Conservation (phyloP, 2,329 filamentous ascomycete species). For the Aspergillus phoenicis region DNA sequence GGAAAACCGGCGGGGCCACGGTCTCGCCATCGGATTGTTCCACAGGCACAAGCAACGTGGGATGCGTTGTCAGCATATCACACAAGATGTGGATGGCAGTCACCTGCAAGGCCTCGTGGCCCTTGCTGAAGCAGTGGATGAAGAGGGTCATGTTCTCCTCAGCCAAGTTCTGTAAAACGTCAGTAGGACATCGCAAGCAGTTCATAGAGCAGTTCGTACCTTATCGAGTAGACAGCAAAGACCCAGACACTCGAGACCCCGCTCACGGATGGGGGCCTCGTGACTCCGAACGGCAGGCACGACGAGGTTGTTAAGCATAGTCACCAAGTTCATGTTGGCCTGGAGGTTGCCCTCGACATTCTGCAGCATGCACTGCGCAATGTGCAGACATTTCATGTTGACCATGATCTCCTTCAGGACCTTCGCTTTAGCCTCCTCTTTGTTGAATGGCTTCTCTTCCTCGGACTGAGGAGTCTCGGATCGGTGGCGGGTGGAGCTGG, state of each 20-base stretch:
- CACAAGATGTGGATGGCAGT: constrained; percentile 89
- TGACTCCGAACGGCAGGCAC: constrained; percentile 93
- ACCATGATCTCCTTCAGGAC: constrained; percentile 82
- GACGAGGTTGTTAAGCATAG: constrained; percentile 97
- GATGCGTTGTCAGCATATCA: constrained; percentile 89
- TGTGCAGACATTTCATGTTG: constrained; percentile 97
- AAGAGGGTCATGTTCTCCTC: constrained; percentile 91
- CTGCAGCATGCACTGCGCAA: constrained; percentile 95
- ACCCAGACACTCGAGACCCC: constrained; percentile 84
- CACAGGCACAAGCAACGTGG: constrained; percentile 69
- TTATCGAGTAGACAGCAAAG: constrained; percentile 89
- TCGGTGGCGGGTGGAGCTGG: constrained; percentile 54
- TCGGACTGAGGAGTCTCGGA: constrained; percentile 54
- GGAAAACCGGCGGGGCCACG: constrained; percentile 49
- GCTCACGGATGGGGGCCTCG: constrained; percentile 87
- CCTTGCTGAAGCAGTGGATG: constrained; percentile 93
- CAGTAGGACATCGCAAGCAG: constrained; percentile 10
- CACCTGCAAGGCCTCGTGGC: constrained; percentile 84
- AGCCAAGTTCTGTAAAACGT: constrained; percentile 66
- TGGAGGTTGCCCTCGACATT: constrained; percentile 88
- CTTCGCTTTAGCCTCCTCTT: constrained; percentile 68
- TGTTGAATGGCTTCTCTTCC: constrained; percentile 58
- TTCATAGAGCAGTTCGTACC: constrained; percentile 42
- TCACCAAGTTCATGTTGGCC: constrained; percentile 85
- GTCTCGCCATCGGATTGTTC: constrained; percentile 51